phyloP scores from a whole-genome alignment of 179 eudicot species.

The Silene vulgaris region DNA sequence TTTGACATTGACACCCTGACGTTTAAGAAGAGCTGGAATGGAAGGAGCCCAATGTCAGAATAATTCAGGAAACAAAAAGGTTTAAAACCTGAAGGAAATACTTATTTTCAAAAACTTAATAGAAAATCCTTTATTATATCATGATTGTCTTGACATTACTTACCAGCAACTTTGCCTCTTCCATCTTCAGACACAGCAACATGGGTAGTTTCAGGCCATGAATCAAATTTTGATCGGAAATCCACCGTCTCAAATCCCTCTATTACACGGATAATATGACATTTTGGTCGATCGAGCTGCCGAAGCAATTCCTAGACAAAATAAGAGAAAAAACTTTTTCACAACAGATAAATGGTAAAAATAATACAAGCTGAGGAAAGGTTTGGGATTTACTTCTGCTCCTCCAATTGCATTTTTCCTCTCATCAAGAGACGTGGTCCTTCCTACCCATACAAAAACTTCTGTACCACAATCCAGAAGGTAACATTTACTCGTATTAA shows the following conservation, averaged over 20 bases:
- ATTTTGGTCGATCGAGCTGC: conserved; percentile 44
- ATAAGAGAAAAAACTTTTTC: conserved; percentile 1
- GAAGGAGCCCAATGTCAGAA: conserved; percentile 16
- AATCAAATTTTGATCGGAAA: conserved; percentile 60
- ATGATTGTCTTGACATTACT: conserved; percentile 28
- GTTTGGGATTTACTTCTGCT: conserved; percentile 55
- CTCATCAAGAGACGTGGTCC: conserved; percentile 65
- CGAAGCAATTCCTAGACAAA: conserved; percentile 46
- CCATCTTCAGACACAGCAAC: conserved; percentile 78
- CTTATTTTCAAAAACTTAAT: not conserved
- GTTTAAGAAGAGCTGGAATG: conserved; percentile 75
- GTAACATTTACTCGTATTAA: conserved; percentile 70
- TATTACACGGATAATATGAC: conserved; percentile 54
- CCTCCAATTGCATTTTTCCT: conserved; percentile 73
- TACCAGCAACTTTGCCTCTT: conserved; percentile 95
- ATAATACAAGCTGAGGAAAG: not conserved
- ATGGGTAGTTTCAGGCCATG: conserved; percentile 68
- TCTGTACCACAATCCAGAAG: conserved; percentile 77
- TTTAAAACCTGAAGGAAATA: conserved; percentile 9
- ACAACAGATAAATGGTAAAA: not conserved
- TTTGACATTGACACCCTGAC: conserved; percentile 92
- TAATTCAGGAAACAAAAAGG: not conserved
- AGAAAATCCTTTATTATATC: not conserved
- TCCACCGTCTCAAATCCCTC: conserved; percentile 85
- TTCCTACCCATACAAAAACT: conserved; percentile 90